Evolutionary conservation across 2,329 filamentous ascomycete genomes (phyloP), one percentile per base, ranked within the genome.

Genomic region (Apiospora hydei): DNA sequence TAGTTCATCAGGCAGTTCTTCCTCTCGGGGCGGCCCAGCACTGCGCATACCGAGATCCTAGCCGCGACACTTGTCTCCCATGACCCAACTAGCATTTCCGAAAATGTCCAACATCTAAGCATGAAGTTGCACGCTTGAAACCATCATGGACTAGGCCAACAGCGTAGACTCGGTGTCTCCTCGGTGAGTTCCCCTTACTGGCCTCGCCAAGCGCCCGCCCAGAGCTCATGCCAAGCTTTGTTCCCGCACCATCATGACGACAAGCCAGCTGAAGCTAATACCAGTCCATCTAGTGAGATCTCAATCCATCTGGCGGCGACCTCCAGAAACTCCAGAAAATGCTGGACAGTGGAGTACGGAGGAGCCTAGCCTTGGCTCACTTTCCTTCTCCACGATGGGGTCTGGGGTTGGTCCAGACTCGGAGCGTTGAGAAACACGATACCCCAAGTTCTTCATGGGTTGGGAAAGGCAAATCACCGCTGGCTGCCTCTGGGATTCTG

Each of bases 211-310:
- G 57, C 57, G 10, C 18, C 10, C 11, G 57, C 57, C 57, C 57
- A 64, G 57, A 30, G n/a, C 34, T n/a, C 30, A 21, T 30, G 57
- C 57, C 57, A 64, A 64, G 57, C 34, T 41, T 64, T 38, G 57
- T 64, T 64, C 34, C 57, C 57, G 57, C 57, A 64, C 57, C 34
- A 41, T n/a, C 57, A 41, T 64, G 57, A 41, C 57, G 57, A 64
- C 57, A 64, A 41, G 11, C 34, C 57, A 64, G 57, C 30, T 64
- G 57, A 64, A 64, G 30, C 34, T 41, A 41, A n/a, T 13, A 21
- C 57, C 34, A 41, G 21, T 11, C 34, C n/a, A 38, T 61, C 34
- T 64, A 21, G 57, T n/a, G 57, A 41, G 53, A 64, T 38, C 57
- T 64, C 18, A 41, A 61, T 16, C 57, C 30, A 64, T 38, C 18